These are phyloP conservation scores for Sphaerulina musiva DNA, from an alignment of 2,329 filamentous ascomycete species.

Conservation along the genomic window DNA sequence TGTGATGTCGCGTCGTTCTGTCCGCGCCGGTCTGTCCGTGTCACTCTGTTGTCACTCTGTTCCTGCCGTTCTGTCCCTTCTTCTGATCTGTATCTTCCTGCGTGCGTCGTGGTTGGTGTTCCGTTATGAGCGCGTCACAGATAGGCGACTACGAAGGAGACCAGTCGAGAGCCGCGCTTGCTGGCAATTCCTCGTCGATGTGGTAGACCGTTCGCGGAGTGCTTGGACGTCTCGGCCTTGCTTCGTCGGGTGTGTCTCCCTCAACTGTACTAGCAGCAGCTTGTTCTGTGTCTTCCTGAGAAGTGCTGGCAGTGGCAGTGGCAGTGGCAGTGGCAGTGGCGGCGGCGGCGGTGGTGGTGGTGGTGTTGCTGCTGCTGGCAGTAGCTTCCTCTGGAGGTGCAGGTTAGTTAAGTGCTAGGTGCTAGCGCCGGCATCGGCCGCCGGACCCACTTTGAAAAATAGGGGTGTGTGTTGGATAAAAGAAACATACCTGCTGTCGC, in stretches of 20 bases:
- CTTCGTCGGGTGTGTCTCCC: background rate
- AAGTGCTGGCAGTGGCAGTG: too few relatives aligned
- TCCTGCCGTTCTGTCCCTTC: background rate
- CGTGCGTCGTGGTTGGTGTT: background rate
- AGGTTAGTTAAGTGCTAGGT: background rate
- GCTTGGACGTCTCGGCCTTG: background rate
- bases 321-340: background rate
- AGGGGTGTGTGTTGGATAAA: background rate
- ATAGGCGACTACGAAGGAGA: background rate
- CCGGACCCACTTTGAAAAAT: background rate
- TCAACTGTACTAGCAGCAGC: background rate
- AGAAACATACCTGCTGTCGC: background rate
- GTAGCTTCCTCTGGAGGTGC: background rate
- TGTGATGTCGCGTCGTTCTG: conserved; percentile 1
- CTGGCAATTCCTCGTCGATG: conserved; percentile 6
- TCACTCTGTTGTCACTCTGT: background rate
- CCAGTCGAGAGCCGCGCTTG: background rate
- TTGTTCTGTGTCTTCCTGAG: background rate
- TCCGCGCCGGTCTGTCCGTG: background rate
- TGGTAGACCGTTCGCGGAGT: background rate
- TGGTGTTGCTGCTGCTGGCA: background rate
- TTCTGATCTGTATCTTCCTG: background rate
- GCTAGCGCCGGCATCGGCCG: too few relatives aligned
- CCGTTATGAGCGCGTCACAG: too few relatives aligned
- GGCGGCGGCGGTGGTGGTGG: background rate